These are phyloP conservation scores for Colletotrichum siamense DNA, from an alignment of 2,329 filamentous ascomycete genomes.

Conservation along the genomic window DNA sequence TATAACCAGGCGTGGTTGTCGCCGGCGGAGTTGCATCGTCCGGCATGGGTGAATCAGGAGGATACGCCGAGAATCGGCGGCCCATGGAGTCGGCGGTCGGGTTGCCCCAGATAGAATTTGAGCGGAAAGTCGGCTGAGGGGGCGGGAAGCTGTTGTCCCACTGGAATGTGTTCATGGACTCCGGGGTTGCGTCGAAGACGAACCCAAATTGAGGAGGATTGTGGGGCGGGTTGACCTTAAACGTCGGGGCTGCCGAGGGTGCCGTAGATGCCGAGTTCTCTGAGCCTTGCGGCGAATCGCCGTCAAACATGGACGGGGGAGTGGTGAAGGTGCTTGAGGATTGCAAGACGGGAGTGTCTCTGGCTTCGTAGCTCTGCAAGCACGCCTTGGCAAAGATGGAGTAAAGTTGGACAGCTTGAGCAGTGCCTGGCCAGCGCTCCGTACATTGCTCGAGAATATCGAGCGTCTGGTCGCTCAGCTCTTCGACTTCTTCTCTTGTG, in stretches of 20 bases:
- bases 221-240: constrained; percentile 52
- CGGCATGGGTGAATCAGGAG: constrained; percentile 54
- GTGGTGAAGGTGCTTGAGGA: constrained; percentile 43
- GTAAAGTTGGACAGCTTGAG: constrained; percentile 84
- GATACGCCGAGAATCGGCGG: constrained; percentile 68
- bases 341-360: constrained; percentile 43
- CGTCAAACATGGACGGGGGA: constrained; percentile 53
- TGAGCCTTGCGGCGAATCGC: constrained; percentile 51
- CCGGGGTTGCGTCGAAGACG: constrained; percentile 61
- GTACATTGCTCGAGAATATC: constrained; percentile 81
- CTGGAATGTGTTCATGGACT: constrained; percentile 54
- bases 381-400: constrained; percentile 85
- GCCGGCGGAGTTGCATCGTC: constrained; percentile 41
- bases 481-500: constrained; percentile 75
- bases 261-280: constrained; percentile 40
- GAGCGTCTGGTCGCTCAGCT: constrained; percentile 75
- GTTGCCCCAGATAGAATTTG: constrained; percentile 70
- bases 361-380: constrained; percentile 82
- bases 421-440: constrained; percentile 90
- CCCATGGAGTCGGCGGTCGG: constrained; percentile 60
- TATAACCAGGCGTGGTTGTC: constrained; percentile 27
- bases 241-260: constrained; percentile 37
- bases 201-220: constrained; percentile 63
- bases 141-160: constrained; percentile 46
- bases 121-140: constrained; percentile 63